Evolutionary conservation across 148 eudicot species (phyloP).

Genomic region (Camellia lanceoleosa): DNA sequence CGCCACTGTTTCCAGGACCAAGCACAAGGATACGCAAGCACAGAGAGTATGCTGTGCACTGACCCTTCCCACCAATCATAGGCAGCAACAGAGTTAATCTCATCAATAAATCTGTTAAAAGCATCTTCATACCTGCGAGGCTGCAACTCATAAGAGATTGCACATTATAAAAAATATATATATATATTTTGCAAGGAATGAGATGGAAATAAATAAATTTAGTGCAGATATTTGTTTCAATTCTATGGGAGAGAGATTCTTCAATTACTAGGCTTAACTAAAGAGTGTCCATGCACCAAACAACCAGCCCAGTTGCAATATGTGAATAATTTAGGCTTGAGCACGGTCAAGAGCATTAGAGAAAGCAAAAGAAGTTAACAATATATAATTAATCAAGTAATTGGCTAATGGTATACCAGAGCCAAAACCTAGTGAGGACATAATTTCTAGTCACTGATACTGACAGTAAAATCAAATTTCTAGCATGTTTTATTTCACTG

Average conservation of each 20-base stretch:
- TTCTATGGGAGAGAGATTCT: background rate
- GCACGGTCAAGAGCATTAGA: background rate
- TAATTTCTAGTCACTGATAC: background rate
- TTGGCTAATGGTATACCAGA: background rate
- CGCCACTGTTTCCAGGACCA: constrained; percentile 99
- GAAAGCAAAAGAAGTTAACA: background rate
- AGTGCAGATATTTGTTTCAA: background rate
- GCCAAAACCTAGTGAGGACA: background rate
- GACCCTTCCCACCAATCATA: constrained; percentile 99
- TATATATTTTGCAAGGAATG: constrained; percentile 3
- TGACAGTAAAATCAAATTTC: background rate
- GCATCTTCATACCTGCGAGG: constrained; percentile 85
- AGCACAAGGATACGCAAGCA: constrained; percentile 88
- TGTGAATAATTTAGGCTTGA: background rate
- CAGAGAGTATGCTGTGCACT: constrained; percentile 68
- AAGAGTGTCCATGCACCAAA: background rate
- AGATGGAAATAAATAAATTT: constrained; percentile 11
- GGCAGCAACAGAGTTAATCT: constrained; percentile 80
- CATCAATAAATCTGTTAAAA: constrained; percentile 77
- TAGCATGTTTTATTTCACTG: background rate
- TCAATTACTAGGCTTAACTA: background rate
- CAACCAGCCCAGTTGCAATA: background rate
- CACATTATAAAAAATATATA: constrained; percentile 11
- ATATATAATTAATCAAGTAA: background rate
- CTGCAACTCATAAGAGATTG: constrained; percentile 32